Evolutionary conservation across 805 yeast species (phyloP).

Genomic region (Tetrapisispora namnaoensis): DNA sequence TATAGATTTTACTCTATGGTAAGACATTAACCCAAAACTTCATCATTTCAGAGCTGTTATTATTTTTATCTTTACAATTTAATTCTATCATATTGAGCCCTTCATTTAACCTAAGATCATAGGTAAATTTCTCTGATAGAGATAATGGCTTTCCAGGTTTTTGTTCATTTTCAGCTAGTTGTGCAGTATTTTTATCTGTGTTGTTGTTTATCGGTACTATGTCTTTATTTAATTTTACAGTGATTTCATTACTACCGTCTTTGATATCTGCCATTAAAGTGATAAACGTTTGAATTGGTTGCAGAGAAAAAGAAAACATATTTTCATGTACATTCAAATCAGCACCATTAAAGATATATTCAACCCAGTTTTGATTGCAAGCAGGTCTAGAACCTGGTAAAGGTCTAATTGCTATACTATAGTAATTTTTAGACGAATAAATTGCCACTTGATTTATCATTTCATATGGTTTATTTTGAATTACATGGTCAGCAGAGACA

Average conservation of each 20-base stretch:
- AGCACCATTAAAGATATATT: constrained; percentile 21
- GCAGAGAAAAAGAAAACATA: constrained; percentile 20
- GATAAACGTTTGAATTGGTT: constrained; percentile 24
- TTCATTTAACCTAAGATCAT: constrained; percentile 23
- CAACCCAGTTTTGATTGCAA: constrained; percentile 24
- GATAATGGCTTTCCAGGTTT: constrained; percentile 3
- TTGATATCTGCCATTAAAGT: constrained; percentile 15
- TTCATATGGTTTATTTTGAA: constrained; percentile 15
- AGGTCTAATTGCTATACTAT: constrained; percentile 24
- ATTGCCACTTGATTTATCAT: constrained; percentile 19
- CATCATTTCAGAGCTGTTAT: constrained; percentile 13
- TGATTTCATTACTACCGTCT: constrained; percentile 5
- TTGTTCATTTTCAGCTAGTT: not conserved
- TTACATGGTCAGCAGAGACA: constrained; percentile 15
- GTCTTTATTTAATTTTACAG: constrained; percentile 20
- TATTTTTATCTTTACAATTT: constrained; percentile 12
- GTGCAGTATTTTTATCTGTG: constrained; percentile 1
- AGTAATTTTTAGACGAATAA: constrained; percentile 19
- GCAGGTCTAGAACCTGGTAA: constrained; percentile 24
- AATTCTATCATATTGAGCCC: constrained; percentile 25
- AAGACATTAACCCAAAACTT: constrained; percentile 27
- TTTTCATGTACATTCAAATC: constrained; percentile 21
- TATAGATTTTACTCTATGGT: constrained; percentile 11
- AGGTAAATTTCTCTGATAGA: constrained; percentile 12
- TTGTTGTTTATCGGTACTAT: constrained; percentile 7